These are phyloP conservation scores for Pseudogymnoascus destructans DNA, from an alignment of 2,329 filamentous ascomycete species.

Conservation along the genomic window DNA sequence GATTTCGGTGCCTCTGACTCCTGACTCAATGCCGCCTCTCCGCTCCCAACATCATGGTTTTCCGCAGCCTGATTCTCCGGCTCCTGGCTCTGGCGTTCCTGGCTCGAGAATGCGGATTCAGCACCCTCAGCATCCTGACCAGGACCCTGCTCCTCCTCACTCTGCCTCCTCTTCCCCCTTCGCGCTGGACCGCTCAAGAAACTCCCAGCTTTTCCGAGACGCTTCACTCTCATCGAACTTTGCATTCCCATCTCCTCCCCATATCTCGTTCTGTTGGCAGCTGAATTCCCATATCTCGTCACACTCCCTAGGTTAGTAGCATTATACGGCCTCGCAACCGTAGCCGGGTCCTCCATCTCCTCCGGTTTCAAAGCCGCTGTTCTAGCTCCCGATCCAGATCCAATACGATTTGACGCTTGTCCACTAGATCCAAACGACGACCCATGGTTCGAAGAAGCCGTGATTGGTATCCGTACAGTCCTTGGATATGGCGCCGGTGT, in stretches of 20 bases:
- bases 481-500: slow-evolving; percentile 24
- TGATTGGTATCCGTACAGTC: slow-evolving; percentile 22
- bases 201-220: slow-evolving; percentile 62
- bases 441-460: slow-evolving; percentile 19
- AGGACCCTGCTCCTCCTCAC: slow-evolving; percentile 32
- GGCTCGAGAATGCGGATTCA: slow-evolving; percentile 22
- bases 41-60: slow-evolving; percentile 26
- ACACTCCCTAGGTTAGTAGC: slow-evolving; percentile 38
- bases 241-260: slow-evolving; percentile 55
- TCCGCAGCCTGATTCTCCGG: slow-evolving; percentile 21
- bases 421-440: slow-evolving; percentile 22
- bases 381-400: slow-evolving; percentile 15
- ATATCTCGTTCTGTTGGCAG: slow-evolving; percentile 36
- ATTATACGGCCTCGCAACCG: slow-evolving; percentile 35
- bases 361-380: slow-evolving; percentile 17
- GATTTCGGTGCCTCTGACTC: slow-evolving; percentile 26
- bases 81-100: slow-evolving; percentile 16
- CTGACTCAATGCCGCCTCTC: slow-evolving; percentile 13
- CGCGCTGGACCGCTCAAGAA: slow-evolving; percentile 72
- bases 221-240: slow-evolving; percentile 64
- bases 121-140: slow-evolving; percentile 26
- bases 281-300: slow-evolving; percentile 37
- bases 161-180: slow-evolving; percentile 52
- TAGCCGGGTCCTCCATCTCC: slow-evolving; percentile 30
- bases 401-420: slow-evolving; percentile 17